These are phyloP conservation scores for Tylopilus plumbeoviolaceoides DNA, from an alignment of 768 basidiomycete genomes.

Conservation along the genomic window DNA sequence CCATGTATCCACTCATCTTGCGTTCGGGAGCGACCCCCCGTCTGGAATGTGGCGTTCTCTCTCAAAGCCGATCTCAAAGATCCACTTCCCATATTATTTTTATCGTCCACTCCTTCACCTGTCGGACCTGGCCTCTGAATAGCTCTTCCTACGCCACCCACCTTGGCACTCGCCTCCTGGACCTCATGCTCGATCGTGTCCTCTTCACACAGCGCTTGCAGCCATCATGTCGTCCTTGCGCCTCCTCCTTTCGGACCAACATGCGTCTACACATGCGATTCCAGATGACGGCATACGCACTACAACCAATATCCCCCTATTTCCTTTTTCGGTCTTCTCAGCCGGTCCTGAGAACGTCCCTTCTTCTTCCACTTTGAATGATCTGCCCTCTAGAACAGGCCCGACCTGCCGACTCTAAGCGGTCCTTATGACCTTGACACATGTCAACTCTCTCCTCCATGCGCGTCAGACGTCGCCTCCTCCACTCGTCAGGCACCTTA, in stretches of 20 bases:
- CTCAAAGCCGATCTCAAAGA: constrained; percentile 10
- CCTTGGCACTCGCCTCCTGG: too few species aligned
- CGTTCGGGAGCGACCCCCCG: constrained; percentile 14
- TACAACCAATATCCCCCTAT: constrained; percentile 4
- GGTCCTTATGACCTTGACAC: background rate
- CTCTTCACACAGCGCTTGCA: too few species aligned
- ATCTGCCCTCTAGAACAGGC: background rate
- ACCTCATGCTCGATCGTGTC: too few species aligned
- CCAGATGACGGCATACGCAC: constrained; percentile 10
- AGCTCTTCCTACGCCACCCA: too few species aligned
- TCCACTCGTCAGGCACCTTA: constrained; percentile 17
- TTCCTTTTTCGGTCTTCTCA: constrained; percentile 11
- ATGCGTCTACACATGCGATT: constrained; percentile 3
- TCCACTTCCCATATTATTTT: background rate
- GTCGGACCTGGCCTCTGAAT: background rate
- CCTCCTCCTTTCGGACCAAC: constrained; percentile 13
- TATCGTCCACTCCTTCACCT: background rate
- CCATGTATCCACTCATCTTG: background rate
- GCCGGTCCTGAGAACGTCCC: background rate
- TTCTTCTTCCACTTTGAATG: too few species aligned
- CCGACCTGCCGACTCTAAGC: background rate
- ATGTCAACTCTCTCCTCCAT: background rate
- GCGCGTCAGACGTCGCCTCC: background rate
- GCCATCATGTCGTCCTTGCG: background rate
- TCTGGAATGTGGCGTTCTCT: background rate